Conservation (phyloP, 768 basidiomycete genomes). For the Myochromella boudieri region DNA sequence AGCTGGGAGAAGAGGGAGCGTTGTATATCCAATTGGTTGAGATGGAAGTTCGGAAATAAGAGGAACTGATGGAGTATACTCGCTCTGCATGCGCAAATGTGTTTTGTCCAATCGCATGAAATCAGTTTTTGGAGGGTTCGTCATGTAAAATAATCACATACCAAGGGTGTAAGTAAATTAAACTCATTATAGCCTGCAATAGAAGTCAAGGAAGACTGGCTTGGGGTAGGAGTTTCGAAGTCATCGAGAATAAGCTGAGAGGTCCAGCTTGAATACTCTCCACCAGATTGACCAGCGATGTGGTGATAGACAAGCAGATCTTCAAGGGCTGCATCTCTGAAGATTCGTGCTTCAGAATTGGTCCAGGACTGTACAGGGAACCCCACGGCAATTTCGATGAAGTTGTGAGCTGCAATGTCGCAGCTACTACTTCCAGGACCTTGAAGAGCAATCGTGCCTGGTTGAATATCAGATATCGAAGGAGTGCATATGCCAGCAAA, state of each 20-base stretch:
- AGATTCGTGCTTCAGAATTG: not conserved
- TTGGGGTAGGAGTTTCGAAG: too few relatives aligned
- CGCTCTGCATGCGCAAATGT: not conserved
- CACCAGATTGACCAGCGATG: not conserved
- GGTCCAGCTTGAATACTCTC: not conserved
- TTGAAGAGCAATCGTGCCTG: conserved; percentile 10
- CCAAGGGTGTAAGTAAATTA: too few relatives aligned
- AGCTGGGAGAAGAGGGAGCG: too few relatives aligned
- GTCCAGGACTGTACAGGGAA: not conserved
- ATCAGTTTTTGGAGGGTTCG: too few relatives aligned
- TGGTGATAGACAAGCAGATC: conserved; percentile 1
- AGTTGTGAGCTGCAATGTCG: conserved; percentile 13
- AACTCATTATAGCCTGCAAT: too few relatives aligned
- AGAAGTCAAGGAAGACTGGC: too few relatives aligned
- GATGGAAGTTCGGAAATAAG: not conserved
- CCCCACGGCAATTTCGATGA: conserved; percentile 5
- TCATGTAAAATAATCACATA: too few relatives aligned
- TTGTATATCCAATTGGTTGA: too few relatives aligned
- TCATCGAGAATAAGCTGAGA: too few relatives aligned
- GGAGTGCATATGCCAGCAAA: conserved; percentile 6
- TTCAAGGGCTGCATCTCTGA: conserved; percentile 1
- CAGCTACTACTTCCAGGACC: conserved; percentile 9
- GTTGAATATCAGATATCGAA: not conserved
- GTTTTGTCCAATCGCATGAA: not conserved
- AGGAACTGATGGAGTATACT: not conserved